Base-by-base conservation (phyloP, 2,329 filamentous ascomycete genomes). In the Ceratocystis cubensis region DNA sequence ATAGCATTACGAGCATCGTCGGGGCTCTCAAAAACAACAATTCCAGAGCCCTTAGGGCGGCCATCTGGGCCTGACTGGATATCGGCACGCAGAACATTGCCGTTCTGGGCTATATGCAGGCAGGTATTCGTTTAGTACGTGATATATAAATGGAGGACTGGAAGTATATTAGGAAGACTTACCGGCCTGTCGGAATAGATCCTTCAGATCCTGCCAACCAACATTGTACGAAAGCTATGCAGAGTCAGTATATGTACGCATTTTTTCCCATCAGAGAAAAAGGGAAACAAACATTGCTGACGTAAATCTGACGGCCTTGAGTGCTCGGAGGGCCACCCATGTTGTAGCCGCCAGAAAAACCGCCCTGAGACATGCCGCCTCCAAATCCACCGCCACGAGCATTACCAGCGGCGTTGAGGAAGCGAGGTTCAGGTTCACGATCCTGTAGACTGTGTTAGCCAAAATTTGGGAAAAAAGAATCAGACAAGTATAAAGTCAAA, bases 181-280 rank as follows among this genome's bases (percentile, higher is more conserved):
- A 96, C 92, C 90, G 79, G 94, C 92, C 83, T 96, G 92, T 74
- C 94, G 89, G 83, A 99, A 99, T 71, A 99, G 83, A 77, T 99
- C 94, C 80, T 99, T 99, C 72, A 99, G 80, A 77, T 99, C 94
- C 79, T 99, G 94, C 94, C 94, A 99, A 75, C 94, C 94, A 72
- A 96, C 90, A 71, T 91, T 96, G 80, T 92, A 99, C 22, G 94
- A 94, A 72, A 99, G 89, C 94, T 99, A 78, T 53, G 72, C 4
- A 59, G 33, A 17, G 50, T 72, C 71, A 66, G 65, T 71, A 75
- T 3, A 41, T 41, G 37, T 41, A 15, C 37, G 4, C 66, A 77
- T 68, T 50, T 8, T 8, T 5, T 59, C 2, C 69, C 63, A 2
- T 69, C 69, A 67, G 65, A 70, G 64, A 46, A 65, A 13, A 15